Conservation (phyloP, 2,329 filamentous ascomycete genomes). For the Beauveria sp. region DNA sequence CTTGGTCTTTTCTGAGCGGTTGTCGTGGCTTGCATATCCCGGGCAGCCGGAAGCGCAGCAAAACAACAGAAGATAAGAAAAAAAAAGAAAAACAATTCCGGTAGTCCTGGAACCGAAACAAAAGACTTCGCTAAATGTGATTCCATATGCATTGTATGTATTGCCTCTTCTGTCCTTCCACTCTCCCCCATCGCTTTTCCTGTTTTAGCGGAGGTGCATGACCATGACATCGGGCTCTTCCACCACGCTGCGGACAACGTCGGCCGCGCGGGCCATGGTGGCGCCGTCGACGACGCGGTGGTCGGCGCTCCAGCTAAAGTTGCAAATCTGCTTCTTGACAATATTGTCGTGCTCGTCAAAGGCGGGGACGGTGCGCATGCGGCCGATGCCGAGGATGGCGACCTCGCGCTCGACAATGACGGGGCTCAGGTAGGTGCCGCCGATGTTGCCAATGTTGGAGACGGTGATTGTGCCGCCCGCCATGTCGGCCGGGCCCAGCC, state of each 20-base stretch:
- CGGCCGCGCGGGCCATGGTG: slow-evolving; percentile 85
- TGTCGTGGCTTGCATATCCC: not conserved
- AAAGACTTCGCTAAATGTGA: slow-evolving; percentile 7
- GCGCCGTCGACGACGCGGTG: slow-evolving; percentile 92
- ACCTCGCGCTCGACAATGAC: slow-evolving; percentile 89
- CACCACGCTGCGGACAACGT: slow-evolving; percentile 67
- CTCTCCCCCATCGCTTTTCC: not conserved
- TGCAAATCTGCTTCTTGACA: slow-evolving; percentile 70
- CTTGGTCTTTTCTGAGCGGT: not conserved
- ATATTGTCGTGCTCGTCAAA: slow-evolving; percentile 58
- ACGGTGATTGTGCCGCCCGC: slow-evolving; percentile 87
- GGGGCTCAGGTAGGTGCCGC: slow-evolving; percentile 83
- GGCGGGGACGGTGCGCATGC: slow-evolving; percentile 70
- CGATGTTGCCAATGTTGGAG: slow-evolving; percentile 93
- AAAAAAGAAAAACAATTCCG: not conserved
- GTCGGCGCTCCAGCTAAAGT: slow-evolving; percentile 95
- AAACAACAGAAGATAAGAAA: not conserved
- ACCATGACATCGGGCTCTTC: slow-evolving; percentile 86
- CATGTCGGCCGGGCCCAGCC: slow-evolving; percentile 67
- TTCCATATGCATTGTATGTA: slow-evolving; percentile 2
- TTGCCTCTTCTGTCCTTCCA: not conserved
- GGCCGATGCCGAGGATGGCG: slow-evolving; percentile 83
- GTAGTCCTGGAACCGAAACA: not conserved
- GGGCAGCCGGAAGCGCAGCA: not conserved
- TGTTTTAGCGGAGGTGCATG: slow-evolving; percentile 61